Evolutionary conservation across 2,329 filamentous ascomycete species (phyloP).

Genomic region (Ophidiomyces ophidiicola): DNA sequence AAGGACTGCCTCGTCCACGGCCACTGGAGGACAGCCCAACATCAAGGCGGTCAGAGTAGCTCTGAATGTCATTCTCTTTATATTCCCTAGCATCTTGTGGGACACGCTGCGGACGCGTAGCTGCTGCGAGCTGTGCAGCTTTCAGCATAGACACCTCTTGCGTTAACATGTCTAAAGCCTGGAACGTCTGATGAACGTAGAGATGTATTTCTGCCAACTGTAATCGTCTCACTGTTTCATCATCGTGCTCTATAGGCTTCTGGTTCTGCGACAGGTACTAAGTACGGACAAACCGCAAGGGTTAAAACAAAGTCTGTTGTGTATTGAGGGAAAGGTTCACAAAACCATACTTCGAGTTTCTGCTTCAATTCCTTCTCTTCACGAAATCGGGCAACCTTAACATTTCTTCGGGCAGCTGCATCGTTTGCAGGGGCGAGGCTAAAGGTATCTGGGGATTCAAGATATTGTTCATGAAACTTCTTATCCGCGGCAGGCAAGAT

Average conservation of each 20-base stretch:
- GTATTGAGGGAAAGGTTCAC: conserved; percentile 10
- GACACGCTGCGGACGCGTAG: conserved; percentile 28
- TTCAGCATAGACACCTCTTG: conserved; percentile 75
- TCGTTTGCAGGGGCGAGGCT: conserved; percentile 55
- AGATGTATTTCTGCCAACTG: conserved; percentile 65
- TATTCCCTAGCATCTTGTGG: conserved; percentile 33
- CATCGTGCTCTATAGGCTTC: conserved; percentile 56
- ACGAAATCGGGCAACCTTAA: conserved; percentile 75
- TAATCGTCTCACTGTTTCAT: conserved; percentile 67
- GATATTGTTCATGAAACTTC: conserved; percentile 59
- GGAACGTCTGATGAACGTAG: conserved; percentile 67
- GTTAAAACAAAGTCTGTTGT: conserved; percentile 1
- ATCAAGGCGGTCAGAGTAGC: conserved; percentile 68
- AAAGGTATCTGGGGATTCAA: conserved; percentile 59
- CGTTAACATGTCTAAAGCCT: conserved; percentile 73
- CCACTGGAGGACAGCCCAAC: conserved; percentile 37
- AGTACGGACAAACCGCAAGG: conserved; percentile 23
- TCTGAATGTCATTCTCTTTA: conserved; percentile 38
- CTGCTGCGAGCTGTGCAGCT: conserved; percentile 45
- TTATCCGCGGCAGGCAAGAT: conserved; percentile 54
- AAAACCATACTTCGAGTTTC: conserved; percentile 54
- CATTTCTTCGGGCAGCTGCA: conserved; percentile 58
- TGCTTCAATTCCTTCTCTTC: conserved; percentile 75
- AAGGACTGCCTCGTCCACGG: conserved; percentile 48
- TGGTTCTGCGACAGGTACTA: conserved; percentile 51